Evolutionary conservation across 192 early-diverging fungal genomes (phyloP).

Genomic region (Chytriomyces sp.): DNA sequence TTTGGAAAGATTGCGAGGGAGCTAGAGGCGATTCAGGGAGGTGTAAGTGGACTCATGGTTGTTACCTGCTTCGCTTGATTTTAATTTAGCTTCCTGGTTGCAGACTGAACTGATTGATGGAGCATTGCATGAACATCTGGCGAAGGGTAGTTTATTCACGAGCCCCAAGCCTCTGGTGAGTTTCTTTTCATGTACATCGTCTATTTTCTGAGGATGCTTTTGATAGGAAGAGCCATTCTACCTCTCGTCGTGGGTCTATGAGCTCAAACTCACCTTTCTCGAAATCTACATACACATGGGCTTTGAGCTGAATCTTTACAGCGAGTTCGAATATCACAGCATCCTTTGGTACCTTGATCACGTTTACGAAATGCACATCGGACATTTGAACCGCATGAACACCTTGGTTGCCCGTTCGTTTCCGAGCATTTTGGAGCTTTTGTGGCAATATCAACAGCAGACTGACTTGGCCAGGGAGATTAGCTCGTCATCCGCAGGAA

Average conservation of each 20-base stretch:
- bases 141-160: conserved; percentile 3
- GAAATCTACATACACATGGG: conserved; percentile 25
- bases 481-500: not conserved
- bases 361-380: conserved; percentile 21
- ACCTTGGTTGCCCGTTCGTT: not conserved
- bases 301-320: conserved; percentile 31
- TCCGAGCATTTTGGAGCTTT: conserved; percentile 3
- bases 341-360: conserved; percentile 29
- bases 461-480: not conserved
- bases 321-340: conserved; percentile 28
- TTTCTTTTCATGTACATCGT: not conserved
- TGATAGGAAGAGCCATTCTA: conserved; percentile 13
- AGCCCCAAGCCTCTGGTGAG: not conserved
- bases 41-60: not conserved
- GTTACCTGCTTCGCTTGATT: not conserved
- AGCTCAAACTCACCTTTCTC: conserved; percentile 21
- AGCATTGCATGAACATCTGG: conserved; percentile 10
- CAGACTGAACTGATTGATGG: conserved; percentile 26
- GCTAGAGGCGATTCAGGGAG: conserved; percentile 21
- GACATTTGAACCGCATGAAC: not conserved
- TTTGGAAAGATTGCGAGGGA: conserved; percentile 21
- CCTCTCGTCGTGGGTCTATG: conserved; percentile 29
- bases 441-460: conserved; percentile 25
- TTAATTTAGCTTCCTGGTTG: not conserved
- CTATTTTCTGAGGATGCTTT: not conserved